Evolutionary conservation across 495 filamentous ascomycete species (phyloP), one percentile per base, ranked within the genome.

Genomic region (Penicillium alfredii): DNA sequence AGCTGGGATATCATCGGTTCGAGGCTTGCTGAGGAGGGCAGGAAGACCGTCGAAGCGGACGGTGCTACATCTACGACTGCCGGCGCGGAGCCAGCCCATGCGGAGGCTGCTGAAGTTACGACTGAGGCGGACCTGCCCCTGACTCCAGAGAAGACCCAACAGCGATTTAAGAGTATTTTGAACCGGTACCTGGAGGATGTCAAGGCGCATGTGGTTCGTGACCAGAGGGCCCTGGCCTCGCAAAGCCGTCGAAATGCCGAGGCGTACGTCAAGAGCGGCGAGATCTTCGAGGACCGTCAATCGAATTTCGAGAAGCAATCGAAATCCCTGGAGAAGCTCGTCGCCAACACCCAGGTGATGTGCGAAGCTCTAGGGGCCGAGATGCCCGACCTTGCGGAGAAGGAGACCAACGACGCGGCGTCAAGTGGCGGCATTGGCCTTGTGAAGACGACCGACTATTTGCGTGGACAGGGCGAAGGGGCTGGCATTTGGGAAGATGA

Each of bases 401-500:
- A 86, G 30, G 88, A 89, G 18, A 72, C 84, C 33, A 56, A 77
- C 1, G 73, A 78, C 38, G 64, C 73, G 22, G 57, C 69, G 13
- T 71, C 76, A 0, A 81, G 81, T 50, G 79, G 86, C 15, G 77
- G 81, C 1, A 97, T 97, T 48, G 94, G 92, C 12, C 78, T 99
- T 32, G 82, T 97, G 42, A 93, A 94, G 58, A 83, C 88, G 18
- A 86, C 87, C 1, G 93, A 99, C 44, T 96, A 94, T 51, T 71
- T 96, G 6, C 84, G 87, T 20, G 86, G 86, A 13, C 84, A 92
- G 50, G 81, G 81, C 4, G 92, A 96, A 42, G 90, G 90, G 6
- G 75, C 88, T n/a, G 92, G 92, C 1, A 96, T 97, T 48, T 99
- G 92, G 92, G 93, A 97, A 66, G 92, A 99, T 47, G 92, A 97